These are phyloP conservation scores for Haematococcus lacustris DNA, from an alignment of 139 green algal species.

Conservation along the genomic window DNA sequence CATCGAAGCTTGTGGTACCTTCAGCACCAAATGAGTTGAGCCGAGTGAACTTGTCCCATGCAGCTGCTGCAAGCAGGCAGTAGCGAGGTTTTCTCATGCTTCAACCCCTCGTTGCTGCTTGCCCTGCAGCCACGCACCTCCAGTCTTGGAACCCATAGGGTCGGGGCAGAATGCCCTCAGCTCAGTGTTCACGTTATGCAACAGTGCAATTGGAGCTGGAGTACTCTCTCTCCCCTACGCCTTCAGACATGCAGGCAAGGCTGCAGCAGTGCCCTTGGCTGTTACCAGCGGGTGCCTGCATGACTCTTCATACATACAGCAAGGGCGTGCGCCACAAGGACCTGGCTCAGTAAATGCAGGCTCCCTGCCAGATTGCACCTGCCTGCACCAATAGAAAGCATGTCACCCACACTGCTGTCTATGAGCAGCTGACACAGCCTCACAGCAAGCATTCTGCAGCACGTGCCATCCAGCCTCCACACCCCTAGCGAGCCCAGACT, in stretches of 20 bases:
- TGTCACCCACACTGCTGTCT: too few relatives aligned
- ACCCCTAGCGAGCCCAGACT: too few relatives aligned
- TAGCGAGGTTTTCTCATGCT: too few relatives aligned
- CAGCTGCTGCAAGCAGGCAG: too few relatives aligned
- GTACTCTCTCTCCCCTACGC: conserved; percentile 69
- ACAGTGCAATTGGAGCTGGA: conserved; percentile 58
- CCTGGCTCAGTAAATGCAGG: background rate
- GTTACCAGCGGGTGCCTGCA: background rate
- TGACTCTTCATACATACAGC: too few relatives aligned
- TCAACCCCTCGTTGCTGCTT: too few relatives aligned
- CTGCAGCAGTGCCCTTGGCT: background rate
- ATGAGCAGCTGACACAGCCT: background rate
- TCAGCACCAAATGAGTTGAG: too few relatives aligned
- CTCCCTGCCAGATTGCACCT: background rate
- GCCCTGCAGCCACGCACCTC: too few relatives aligned
- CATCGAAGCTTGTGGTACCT: too few relatives aligned
- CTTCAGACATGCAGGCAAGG: conserved; percentile 45
- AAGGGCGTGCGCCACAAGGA: too few relatives aligned
- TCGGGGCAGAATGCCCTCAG: background rate
- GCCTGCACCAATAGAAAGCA: background rate
- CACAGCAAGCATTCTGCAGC: background rate
- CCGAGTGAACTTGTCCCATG: too few relatives aligned
- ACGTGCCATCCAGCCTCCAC: conserved; percentile 3
- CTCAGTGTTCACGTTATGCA: conserved; percentile 38
- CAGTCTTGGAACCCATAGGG: too few relatives aligned